Conservation (phyloP, 2,329 filamentous ascomycete genomes). For the Aureobasidium vineae region DNA sequence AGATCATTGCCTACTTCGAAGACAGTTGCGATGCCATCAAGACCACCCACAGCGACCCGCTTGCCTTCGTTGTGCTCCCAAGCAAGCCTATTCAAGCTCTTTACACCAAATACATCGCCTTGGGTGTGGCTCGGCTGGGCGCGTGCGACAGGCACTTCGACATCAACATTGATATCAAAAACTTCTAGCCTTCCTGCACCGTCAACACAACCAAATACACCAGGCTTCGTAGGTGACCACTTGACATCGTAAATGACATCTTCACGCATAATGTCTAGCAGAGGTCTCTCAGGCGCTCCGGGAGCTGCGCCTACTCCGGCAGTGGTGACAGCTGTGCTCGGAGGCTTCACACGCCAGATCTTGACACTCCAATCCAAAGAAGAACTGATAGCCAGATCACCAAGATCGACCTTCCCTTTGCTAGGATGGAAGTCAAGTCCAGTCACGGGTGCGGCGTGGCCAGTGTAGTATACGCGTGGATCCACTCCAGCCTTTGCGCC, state of each 20-base stretch:
- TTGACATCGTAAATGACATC: constrained; percentile 95
- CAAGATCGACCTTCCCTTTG: constrained; percentile 86
- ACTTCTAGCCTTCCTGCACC: constrained; percentile 89
- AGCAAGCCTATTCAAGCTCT: constrained; percentile 88
- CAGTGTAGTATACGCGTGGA: constrained; percentile 79
- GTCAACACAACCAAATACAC: constrained; percentile 92
- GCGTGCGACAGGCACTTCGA: constrained; percentile 83
- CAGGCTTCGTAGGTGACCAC: constrained; percentile 92
- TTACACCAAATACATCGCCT: constrained; percentile 47
- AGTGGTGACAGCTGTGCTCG: constrained; percentile 39
- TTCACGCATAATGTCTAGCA: constrained; percentile 89
- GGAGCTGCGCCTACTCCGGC: constrained; percentile 25
- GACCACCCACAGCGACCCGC: constrained; percentile 82
- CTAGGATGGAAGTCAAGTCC: constrained; percentile 94
- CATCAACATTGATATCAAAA: constrained; percentile 91
- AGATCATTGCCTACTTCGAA: constrained; percentile 86
- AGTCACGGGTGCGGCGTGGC: constrained; percentile 93
- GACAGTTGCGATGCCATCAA: constrained; percentile 85
- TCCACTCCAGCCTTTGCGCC: constrained; percentile 97
- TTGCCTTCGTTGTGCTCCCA: constrained; percentile 92
- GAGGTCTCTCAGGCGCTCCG: constrained; percentile 61
- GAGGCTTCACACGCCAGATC: constrained; percentile 88
- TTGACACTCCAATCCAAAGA: constrained; percentile 97
- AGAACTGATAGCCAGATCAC: constrained; percentile 87
- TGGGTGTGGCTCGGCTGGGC: constrained; percentile 49